Evolutionary conservation across 352 stramenopile species (phyloP).

Genomic region (Pseudoperonospora humuli): DNA sequence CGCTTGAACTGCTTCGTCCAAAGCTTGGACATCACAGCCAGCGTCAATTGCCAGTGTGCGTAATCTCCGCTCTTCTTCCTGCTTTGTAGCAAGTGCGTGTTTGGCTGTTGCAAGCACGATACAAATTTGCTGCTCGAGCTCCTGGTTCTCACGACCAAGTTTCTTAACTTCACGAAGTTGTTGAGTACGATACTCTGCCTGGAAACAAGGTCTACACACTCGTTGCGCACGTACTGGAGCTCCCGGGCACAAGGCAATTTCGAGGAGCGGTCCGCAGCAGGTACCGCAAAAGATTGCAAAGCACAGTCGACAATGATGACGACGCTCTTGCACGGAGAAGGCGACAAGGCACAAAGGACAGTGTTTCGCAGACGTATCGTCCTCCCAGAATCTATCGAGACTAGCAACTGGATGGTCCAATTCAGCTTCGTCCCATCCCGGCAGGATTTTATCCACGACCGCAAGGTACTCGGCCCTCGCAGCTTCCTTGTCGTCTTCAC

Average conservation of each 20-base stretch:
- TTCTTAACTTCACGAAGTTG: conserved; percentile 39
- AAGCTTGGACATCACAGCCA: conserved; percentile 36
- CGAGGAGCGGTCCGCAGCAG: conserved; percentile 40
- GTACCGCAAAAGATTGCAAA: conserved; percentile 59
- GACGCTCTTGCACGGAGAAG: conserved; percentile 37
- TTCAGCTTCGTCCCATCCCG: conserved; percentile 46
- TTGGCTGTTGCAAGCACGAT: conserved; percentile 34
- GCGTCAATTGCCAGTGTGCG: conserved; percentile 30
- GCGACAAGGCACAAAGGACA: conserved; percentile 42
- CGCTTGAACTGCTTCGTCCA: conserved; percentile 43
- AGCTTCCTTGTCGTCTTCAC: conserved; percentile 19
- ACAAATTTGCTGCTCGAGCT: conserved; percentile 45
- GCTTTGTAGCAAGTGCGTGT: conserved; percentile 24
- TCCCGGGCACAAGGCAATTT: conserved; percentile 53
- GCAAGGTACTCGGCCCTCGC: conserved; percentile 54
- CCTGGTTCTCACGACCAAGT: conserved; percentile 53
- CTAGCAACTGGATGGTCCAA: conserved; percentile 44
- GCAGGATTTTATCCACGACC: conserved; percentile 52
- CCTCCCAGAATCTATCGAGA: conserved; percentile 54
- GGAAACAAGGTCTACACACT: conserved; percentile 49
- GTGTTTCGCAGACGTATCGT: conserved; percentile 30
- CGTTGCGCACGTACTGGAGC: conserved; percentile 47
- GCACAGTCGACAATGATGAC: conserved; percentile 70
- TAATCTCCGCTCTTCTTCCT: conserved; percentile 35
- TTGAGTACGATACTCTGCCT: conserved; percentile 40